Base-by-base conservation (phyloP, 192 early-diverging fungal species). In the Podila epicladia region DNA sequence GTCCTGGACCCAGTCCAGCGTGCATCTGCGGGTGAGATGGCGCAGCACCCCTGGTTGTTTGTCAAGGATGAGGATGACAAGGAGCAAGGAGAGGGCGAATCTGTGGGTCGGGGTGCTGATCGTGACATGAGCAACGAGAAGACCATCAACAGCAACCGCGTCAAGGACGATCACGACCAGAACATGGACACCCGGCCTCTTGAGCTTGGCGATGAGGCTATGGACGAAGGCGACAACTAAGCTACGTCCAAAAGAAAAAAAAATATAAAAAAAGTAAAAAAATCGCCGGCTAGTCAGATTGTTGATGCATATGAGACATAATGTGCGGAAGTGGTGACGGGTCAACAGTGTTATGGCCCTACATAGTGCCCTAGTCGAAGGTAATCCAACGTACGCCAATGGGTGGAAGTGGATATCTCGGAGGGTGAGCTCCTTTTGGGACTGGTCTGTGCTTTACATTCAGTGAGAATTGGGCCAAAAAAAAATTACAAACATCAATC, bases 41-140 rank as follows among this genome's bases (percentile, higher is more conserved):
- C 91, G 8, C 67, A 82, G 22, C 90, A 93, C 67, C 72, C 62
- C 58, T 93, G 92, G 92, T 74, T 90, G 53, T 55, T 55, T n/a
- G 53, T 26, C n/a, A 55, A 55, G 20, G 53, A 55, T 24, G 53
- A 55, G 53, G 53, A 55, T 9, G 53, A 55, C 24, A 26, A 55
- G 53, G 24, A 55, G 53, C n/a, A 55, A 55, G 53, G 53, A 24
- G 53, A n/a, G 26, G 6, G 24, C 8, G n/a, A 55, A 22, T 26
- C 20, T 11, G 24, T 1, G 53, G 22, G 19, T 19, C 53, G 53
- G n/a, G 53, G n/a, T 55, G 17, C 24, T 9, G 53, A 55, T 26
- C 20, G 53, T 55, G 4, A n/a, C 24, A 26, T 26, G n/a, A 22
- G 20, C 24, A 26, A 55, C 53, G 53, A n/a, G 24, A 4, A 55